These are phyloP conservation scores for Pseudogymnoascus sp. DNA, from an alignment of 2,329 filamentous ascomycete genomes.

Conservation along the genomic window DNA sequence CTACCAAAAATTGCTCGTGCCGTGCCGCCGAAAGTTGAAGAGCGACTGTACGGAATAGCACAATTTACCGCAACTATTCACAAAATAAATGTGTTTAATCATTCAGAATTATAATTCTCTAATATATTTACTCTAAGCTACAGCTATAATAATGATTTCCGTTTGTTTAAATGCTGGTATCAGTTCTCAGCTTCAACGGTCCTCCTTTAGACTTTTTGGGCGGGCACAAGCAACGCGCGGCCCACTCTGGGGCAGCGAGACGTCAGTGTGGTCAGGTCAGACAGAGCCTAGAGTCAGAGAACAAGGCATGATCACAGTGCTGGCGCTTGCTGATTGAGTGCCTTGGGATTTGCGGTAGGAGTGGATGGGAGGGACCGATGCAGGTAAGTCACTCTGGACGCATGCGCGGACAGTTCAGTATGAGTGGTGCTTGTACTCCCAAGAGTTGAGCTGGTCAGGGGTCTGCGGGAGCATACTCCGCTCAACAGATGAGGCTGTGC, in stretches of 20 bases:
- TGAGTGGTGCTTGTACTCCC: not conserved
- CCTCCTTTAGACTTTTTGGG: too few species aligned
- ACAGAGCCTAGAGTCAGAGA: not conserved
- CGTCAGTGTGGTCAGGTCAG: not conserved
- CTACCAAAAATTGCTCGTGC: not conserved
- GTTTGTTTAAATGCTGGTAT: too few species aligned
- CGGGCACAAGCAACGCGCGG: not conserved
- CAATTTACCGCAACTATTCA: too few species aligned
- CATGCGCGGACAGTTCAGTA: slow-evolving; percentile 1
- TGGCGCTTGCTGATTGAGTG: slow-evolving; percentile 8
- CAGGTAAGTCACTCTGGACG: not conserved
- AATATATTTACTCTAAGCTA: too few species aligned
- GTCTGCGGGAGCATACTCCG: not conserved
- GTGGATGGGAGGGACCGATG: not conserved
- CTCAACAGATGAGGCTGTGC: slow-evolving; percentile 5
- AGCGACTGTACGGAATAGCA: too few species aligned
- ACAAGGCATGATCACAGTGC: not conserved
- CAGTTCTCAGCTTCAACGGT: too few species aligned
- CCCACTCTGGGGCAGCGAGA: not conserved
- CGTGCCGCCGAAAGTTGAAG: too few species aligned
- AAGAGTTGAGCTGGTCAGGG: slow-evolving; percentile 3
- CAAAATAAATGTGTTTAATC: too few species aligned
- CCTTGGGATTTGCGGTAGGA: not conserved
- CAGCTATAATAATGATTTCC: too few species aligned
- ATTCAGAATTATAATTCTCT: too few species aligned